Base-by-base conservation (phyloP, 257 asterid genomes). In the Lantana camara region DNA sequence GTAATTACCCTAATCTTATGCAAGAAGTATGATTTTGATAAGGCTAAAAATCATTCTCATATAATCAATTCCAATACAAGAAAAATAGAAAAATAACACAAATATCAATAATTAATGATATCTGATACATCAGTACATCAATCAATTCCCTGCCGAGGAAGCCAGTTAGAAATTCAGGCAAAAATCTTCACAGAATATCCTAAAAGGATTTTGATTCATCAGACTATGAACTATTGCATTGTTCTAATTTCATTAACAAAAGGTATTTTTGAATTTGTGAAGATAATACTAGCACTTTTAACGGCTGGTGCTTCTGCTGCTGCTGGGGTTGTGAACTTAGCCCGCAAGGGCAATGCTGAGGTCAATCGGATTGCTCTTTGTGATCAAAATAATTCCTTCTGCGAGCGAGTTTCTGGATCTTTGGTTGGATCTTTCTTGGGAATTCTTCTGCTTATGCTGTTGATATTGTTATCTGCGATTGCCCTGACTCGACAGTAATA, bases 271-370 rank as follows among this genome's bases (percentile, higher is more conserved):
- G 42, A 60, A 37, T 17, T 63, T 68, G 48, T 74, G 75, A 52
- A 85, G 96, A 81, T 57, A 49, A 79, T 84, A 69, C 65, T 84
- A 12, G 69, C 81, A 47, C 75, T 90, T 41, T 59, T 87, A 67
- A 87, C 80, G 5, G 76, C 91, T 10, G 97, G 88, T 32, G 95
- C 91, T 27, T 87, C 97, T 40, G 89, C 97, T 0, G 89, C 97
- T 1, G 85, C 97, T 32, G 90, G 85, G 20, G 80, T 89, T 4
- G 87, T 73, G 9, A 73, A 90, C 76, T 50, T 87, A 19, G 96
- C 95, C 27, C 88, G 85, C 78, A 80, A 70, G 63, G 96, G 94
- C 15, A 87, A 79, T 55, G 72, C 22, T 11, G 51, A 51, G 69
- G 85, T 83, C 34, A 79, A 81, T 19, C 83, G 90, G 91, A 5